phyloP scores from a whole-genome alignment of 768 basidiomycete species.

The Crassisporium funariophilum region DNA sequence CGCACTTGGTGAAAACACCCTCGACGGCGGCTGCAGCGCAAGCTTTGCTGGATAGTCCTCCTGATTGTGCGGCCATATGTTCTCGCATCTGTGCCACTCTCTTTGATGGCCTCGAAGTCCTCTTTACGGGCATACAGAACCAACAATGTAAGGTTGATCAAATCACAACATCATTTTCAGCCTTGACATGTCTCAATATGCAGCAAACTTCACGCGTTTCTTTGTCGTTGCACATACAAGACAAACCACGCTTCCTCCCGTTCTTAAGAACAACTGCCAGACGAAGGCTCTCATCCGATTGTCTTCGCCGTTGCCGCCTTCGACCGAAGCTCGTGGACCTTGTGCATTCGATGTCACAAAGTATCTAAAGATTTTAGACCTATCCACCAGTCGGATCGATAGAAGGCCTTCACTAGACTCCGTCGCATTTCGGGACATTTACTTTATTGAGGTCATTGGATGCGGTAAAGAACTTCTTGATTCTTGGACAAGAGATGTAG shows the following conservation, averaged over 20 bases:
- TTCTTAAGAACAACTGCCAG: conserved; percentile 9
- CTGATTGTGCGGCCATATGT: conserved; percentile 71
- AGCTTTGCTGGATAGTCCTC: conserved; percentile 41
- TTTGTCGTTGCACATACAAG: conserved; percentile 51
- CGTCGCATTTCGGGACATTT: conserved; percentile 56
- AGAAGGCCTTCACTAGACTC: conserved; percentile 55
- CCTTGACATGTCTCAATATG: neutral
- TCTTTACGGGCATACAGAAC: conserved; percentile 68
- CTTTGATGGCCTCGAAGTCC: conserved; percentile 62
- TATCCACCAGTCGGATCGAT: conserved; percentile 57
- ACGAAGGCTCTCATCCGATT: conserved; percentile 37
- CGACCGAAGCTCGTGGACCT: conserved; percentile 6
- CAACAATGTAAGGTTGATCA: conserved; percentile 47
- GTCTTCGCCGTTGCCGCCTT: conserved; percentile 14
- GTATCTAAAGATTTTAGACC: conserved; percentile 37
- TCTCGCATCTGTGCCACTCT: conserved; percentile 63
- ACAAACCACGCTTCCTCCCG: conserved; percentile 22
- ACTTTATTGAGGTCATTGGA: conserved; percentile 60
- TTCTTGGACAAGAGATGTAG: conserved; percentile 37
- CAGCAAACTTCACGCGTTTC: conserved; percentile 74
- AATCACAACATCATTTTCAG: neutral
- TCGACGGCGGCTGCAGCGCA: conserved; percentile 78
- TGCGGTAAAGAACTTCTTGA: conserved; percentile 7
- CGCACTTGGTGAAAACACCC: conserved; percentile 53
- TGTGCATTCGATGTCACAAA: conserved; percentile 24